These are phyloP conservation scores for Delonix regia DNA, from an alignment of 306 rosid genomes.

Conservation along the genomic window DNA sequence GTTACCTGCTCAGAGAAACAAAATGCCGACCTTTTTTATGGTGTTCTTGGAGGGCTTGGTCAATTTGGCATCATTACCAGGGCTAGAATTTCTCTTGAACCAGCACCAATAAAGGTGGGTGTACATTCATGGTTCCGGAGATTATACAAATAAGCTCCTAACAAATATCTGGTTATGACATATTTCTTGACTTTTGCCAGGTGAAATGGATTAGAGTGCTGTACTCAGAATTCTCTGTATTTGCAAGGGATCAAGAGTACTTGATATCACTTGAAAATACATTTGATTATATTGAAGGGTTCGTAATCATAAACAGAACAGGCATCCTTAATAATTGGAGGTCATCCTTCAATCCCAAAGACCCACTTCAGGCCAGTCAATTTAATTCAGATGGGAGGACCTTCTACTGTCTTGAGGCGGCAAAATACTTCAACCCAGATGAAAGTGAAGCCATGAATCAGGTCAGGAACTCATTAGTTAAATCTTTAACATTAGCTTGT, in stretches of 20 bases:
- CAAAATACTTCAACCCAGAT: conserved; percentile 71
- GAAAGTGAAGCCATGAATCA: conserved; percentile 56
- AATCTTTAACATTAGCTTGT: background rate
- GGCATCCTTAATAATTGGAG: conserved; percentile 86
- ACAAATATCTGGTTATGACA: conserved; percentile 19
- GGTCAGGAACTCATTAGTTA: conserved; percentile 44
- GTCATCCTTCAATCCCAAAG: conserved; percentile 78
- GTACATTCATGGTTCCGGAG: background rate
- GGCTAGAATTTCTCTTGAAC: conserved; percentile 85
- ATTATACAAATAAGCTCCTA: conserved; percentile 3
- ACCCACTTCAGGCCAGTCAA: conserved; percentile 69
- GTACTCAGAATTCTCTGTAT: conserved; percentile 75
- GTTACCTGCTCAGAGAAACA: conserved; percentile 73
- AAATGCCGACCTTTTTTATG: conserved; percentile 75
- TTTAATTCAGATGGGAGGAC: conserved; percentile 79
- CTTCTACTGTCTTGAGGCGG: conserved; percentile 85
- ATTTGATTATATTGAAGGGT: conserved; percentile 89
- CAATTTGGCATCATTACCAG: conserved; percentile 92
- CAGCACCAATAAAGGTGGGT: conserved; percentile 80
- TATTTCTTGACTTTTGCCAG: conserved; percentile 44
- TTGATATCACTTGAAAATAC: conserved; percentile 71
- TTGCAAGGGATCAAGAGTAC: conserved; percentile 80
- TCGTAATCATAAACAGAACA: conserved; percentile 73
- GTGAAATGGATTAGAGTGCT: conserved; percentile 91
- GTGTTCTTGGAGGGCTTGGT: conserved; percentile 94